Evolutionary conservation across 2,329 filamentous ascomycete species (phyloP), one percentile per base, ranked within the genome.

Genomic region (Ceratocystis huliohia): DNA sequence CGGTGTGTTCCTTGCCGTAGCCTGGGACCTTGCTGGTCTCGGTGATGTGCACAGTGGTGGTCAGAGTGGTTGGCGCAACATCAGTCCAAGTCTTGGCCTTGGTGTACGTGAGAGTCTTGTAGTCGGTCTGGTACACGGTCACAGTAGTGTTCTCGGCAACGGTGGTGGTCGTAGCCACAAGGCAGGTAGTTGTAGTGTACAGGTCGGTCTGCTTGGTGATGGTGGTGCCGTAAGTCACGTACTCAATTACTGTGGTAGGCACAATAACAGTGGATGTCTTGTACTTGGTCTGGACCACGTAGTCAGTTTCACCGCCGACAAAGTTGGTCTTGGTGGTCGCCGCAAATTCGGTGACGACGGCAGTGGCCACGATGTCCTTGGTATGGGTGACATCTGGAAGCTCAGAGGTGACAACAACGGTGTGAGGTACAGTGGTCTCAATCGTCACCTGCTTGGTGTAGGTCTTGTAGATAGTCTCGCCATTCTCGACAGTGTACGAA

Each of bases 191-290:
- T 5, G 66, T 68, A 13, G 63, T 57, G 63, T 57, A 65, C 30
- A 68, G 57, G 33, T 68, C 57, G 17, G 66, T 63, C 10, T 28
- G 53, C 33, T 63, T 41, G 8, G 64, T 63, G 30, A 65, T n/a
- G 10, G 66, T 68, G 8, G 66, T 68, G 13, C 63, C 59, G 22
- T 57, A 57, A 28, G 63, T 65, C 17, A 48, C 20, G 37, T 64
- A 65, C 44, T 46, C 37, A 28, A 48, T 46, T 1, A 65, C 59
- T 1, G 66, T 68, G 13, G 64, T 63, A 1, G 59, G 63, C 10
- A 68, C 59, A 8, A 17, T 3, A 2, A 57, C 57, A 22, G 33
- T 63, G 3, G 61, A 46, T 5, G 57, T 37, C 25, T 53, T 7
- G 3, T 46, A 37, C 25, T 65, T 44, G n/a, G 59, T 68, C 15